Evolutionary conservation across 176 grass and related monocot species (phyloP).

Genomic region (Lolium multiflorum): DNA sequence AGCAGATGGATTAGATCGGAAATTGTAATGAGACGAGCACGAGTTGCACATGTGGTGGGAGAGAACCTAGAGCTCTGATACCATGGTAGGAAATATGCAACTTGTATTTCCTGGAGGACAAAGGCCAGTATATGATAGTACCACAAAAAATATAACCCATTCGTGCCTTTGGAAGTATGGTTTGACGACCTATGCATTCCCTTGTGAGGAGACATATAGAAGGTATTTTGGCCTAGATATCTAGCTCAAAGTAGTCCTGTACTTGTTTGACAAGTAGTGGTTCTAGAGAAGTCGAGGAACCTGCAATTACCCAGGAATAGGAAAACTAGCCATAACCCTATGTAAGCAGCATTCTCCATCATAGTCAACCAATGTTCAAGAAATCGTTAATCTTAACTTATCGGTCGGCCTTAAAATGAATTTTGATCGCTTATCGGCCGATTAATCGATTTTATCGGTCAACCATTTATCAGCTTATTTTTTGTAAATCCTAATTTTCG

Average conservation of each 20-base stretch:
- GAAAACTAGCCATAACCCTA: background rate
- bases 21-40: too few species aligned
- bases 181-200: background rate
- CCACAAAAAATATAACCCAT: background rate
- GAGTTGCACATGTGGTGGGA: too few species aligned
- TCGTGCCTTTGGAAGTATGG: background rate
- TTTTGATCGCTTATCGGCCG: too few species aligned
- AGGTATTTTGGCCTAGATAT: background rate
- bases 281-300: background rate
- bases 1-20: background rate
- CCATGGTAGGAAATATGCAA: too few species aligned
- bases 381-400: too few species aligned
- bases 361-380: too few species aligned
- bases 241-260: background rate
- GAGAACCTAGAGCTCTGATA: too few species aligned
- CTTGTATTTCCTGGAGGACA: too few species aligned
- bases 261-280: background rate
- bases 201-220: constrained; percentile 19
- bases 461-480: too few species aligned
- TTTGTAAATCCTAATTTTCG: too few species aligned
- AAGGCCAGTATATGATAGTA: background rate
- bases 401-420: too few species aligned
- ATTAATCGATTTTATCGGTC: too few species aligned
- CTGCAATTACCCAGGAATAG: background rate
- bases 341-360: background rate